These are phyloP conservation scores for Diplocarpon mali DNA, from an alignment of 2,329 filamentous ascomycete species.

Conservation along the genomic window DNA sequence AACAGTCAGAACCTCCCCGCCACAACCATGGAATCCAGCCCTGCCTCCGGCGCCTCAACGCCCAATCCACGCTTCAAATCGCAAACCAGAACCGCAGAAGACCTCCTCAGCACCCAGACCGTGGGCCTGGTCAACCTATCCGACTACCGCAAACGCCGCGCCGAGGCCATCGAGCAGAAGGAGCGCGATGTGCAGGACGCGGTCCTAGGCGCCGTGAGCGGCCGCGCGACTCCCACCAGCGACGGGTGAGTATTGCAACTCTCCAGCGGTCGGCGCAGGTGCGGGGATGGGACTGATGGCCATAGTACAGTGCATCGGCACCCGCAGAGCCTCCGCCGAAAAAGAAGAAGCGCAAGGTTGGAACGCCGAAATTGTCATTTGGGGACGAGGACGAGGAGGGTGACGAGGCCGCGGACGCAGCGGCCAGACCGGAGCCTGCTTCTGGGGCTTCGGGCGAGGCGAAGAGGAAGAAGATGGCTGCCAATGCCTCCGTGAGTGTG, in stretches of 20 bases:
- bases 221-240: slow-evolving; percentile 28
- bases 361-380: slow-evolving; percentile 48
- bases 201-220: slow-evolving; percentile 29
- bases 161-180: slow-evolving; percentile 85
- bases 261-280: not conserved
- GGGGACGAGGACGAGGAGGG: slow-evolving; percentile 41
- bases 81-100: slow-evolving; percentile 26
- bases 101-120: slow-evolving; percentile 27
- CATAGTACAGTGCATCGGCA: slow-evolving; percentile 31
- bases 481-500: slow-evolving; percentile 49
- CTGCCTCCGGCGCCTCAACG: slow-evolving; percentile 21
- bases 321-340: slow-evolving; percentile 28
- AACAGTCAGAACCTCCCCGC: no score
- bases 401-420: slow-evolving; percentile 28
- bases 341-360: slow-evolving; percentile 35
- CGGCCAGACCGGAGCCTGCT: slow-evolving; percentile 14
- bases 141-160: slow-evolving; percentile 91
- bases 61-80: slow-evolving; percentile 27
- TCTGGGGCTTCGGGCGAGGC: slow-evolving; percentile 23
- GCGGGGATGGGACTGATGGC: slow-evolving; percentile 19
- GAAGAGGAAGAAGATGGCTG: slow-evolving; percentile 40
- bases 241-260: slow-evolving; percentile 43
- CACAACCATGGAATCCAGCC: slow-evolving; percentile 10
- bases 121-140: slow-evolving; percentile 86
- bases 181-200: slow-evolving; percentile 67